A percentile compares a stretch with the other conserved stretches of the same genome.
Conservation (phyloP, 2,329 filamentous ascomycete genomes). For the Cercospora brassicicola region DNA sequence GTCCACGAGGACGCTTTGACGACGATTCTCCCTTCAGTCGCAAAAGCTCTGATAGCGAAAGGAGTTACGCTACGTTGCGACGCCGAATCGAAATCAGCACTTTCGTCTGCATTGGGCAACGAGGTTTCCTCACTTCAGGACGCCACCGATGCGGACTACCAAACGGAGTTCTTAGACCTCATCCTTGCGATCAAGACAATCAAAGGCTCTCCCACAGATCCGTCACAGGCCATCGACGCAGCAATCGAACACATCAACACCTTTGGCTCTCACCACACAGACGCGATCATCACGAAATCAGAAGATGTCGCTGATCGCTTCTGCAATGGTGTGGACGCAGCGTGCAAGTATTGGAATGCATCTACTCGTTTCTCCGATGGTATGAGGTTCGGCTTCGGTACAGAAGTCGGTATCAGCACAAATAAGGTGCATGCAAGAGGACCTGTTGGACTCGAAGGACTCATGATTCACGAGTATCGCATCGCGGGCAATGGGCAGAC, state of each 20-base stretch:
- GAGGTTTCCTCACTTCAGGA: constrained; percentile 57
- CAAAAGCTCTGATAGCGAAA: constrained; percentile 69
- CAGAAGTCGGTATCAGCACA: constrained; percentile 96
- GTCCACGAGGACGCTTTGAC: constrained; percentile 71
- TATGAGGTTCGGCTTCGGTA: constrained; percentile 96
- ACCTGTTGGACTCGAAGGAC: constrained; percentile 86
- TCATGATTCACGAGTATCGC: constrained; percentile 98
- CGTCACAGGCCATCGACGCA: constrained; percentile 54
- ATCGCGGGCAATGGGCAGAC: constrained; percentile 79
- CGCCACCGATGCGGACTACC: constrained; percentile 69
- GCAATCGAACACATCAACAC: constrained; percentile 87
- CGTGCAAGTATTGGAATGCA: constrained; percentile 95
- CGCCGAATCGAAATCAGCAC: constrained; percentile 61
- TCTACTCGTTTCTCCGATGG: constrained; percentile 93
- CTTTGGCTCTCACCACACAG: constrained; percentile 92
- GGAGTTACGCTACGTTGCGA: constrained; percentile 86
- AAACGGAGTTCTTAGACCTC: constrained; percentile 86
- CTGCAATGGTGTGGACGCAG: constrained; percentile 81
- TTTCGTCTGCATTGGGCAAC: constrained; percentile 52
- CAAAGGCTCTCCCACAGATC: constrained; percentile 33
- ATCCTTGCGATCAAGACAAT: constrained; percentile 82
- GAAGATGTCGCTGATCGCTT: constrained; percentile 71
- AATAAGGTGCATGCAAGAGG: constrained; percentile 97
- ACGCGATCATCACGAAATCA: constrained; percentile 77
- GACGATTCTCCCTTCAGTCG: constrained; percentile 69